These are phyloP conservation scores for Yarrowia sp. DNA, from an alignment of 805 yeast species.

Conservation along the genomic window DNA sequence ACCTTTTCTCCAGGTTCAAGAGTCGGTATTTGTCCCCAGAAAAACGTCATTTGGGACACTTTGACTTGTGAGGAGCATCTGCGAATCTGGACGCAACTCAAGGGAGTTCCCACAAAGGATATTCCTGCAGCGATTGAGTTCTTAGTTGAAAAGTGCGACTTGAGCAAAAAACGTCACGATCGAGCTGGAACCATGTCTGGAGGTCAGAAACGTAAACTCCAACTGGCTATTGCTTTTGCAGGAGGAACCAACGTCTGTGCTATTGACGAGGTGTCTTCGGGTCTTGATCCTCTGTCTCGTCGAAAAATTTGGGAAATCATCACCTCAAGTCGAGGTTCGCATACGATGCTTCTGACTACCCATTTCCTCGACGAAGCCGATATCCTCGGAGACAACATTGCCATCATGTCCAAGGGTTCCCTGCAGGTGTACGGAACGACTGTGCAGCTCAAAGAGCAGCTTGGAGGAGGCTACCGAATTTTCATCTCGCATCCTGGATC, in stretches of 20 bases:
- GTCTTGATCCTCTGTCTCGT: conserved; percentile 51
- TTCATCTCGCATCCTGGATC: conserved; percentile 45
- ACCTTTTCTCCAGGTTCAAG: conserved; percentile 44
- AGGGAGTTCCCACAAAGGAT: conserved; percentile 44
- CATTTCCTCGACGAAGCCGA: conserved; percentile 53
- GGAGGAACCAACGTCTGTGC: conserved; percentile 51
- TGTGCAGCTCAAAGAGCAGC: conserved; percentile 48
- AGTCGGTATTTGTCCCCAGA: conserved; percentile 51
- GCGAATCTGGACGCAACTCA: conserved; percentile 49
- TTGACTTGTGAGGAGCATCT: conserved; percentile 50
- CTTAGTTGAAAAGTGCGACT: conserved; percentile 48
- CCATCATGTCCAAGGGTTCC: conserved; percentile 49
- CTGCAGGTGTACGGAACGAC: conserved; percentile 49
- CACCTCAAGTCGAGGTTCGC: conserved; percentile 47
- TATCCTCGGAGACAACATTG: conserved; percentile 49
- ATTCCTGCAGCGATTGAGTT: conserved; percentile 41
- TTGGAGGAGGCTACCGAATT: conserved; percentile 50
- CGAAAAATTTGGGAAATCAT: conserved; percentile 52
- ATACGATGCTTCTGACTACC: conserved; percentile 49
- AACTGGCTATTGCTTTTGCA: conserved; percentile 51
- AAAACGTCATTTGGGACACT: conserved; percentile 51
- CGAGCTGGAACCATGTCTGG: conserved; percentile 47
- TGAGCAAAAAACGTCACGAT: conserved; percentile 44
- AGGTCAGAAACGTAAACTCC: conserved; percentile 51
- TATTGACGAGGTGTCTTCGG: conserved; percentile 52